phyloP scores from a whole-genome alignment of 345 rosid genomes.

The Dovyalis caffra region DNA sequence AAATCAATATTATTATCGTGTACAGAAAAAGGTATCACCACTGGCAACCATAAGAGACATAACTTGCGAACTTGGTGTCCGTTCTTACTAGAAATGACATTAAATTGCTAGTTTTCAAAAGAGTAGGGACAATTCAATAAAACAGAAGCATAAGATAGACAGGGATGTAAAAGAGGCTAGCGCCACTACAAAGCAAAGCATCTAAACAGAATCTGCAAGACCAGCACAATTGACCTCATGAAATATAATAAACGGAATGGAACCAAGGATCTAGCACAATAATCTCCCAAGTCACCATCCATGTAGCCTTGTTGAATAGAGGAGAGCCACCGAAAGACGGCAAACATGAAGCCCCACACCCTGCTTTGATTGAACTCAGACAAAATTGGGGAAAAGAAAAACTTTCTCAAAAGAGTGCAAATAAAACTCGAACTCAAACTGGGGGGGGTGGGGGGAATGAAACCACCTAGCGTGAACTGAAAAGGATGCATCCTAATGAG shows the following conservation, averaged over 20 bases:
- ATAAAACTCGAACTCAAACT: no score
- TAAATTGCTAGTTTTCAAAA: no score
- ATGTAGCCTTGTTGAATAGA: no score
- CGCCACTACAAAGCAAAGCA: neutral
- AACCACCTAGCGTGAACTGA: no score
- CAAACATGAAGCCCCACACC: no score
- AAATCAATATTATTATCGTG: neutral
- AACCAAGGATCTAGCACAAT: neutral
- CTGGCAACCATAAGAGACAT: neutral
- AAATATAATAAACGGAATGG: neutral
- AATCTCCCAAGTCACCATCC: no score
- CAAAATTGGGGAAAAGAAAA: neutral
- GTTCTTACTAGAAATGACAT: neutral
- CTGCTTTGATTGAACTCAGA: neutral
- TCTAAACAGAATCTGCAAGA: neutral
- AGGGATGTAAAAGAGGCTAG: neutral
- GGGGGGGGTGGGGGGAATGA: no score
- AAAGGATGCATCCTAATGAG: no score
- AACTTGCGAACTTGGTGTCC: neutral
- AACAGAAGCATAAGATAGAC: neutral
- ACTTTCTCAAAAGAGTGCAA: no score
- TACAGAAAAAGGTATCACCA: neutral
- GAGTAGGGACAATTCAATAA: neutral
- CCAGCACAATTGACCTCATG: neutral
- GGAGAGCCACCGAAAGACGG: neutral